Percentiles rank a stretch among this genome's conserved stretches.
phyloP scores from a whole-genome alignment of 2,329 filamentous ascomycete species.

The Aureobasidium pullulans region DNA sequence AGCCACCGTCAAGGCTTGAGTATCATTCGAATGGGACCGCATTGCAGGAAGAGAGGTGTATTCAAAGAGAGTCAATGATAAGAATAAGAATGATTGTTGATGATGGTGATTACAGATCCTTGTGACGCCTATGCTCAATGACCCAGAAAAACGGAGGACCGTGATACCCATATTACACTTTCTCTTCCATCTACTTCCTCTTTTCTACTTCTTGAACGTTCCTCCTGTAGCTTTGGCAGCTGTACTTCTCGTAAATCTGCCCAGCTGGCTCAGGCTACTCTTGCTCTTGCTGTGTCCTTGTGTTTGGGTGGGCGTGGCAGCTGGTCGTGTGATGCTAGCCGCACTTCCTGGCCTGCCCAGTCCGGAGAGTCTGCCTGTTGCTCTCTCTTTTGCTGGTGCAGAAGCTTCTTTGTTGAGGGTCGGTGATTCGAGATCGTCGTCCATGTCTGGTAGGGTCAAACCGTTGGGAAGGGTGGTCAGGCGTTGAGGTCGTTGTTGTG shows the following conservation, averaged over 20 bases:
- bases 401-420: not conserved
- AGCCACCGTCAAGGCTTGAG: too few relatives aligned
- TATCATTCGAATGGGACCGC: too few relatives aligned
- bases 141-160: too few relatives aligned
- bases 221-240: constrained; percentile 5
- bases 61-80: too few relatives aligned
- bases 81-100: too few relatives aligned
- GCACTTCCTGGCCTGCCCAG: constrained; percentile 19
- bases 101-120: too few relatives aligned
- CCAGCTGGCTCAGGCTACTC: constrained; percentile 38
- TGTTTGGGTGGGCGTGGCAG: constrained; percentile 7
- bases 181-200: not conserved
- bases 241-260: constrained; percentile 33
- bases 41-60: too few relatives aligned
- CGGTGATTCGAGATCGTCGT: constrained; percentile 2
- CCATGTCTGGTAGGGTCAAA: not conserved
- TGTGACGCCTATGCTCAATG: too few relatives aligned
- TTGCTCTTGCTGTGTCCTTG: constrained; percentile 24
- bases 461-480: constrained; percentile 4
- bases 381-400: constrained; percentile 1
- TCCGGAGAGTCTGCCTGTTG: constrained; percentile 10
- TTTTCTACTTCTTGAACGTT: not conserved
- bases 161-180: too few relatives aligned
- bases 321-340: constrained; percentile 10
- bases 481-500: constrained; percentile 40